Percentiles rank a stretch among this genome's conserved stretches.
phyloP scores from a whole-genome alignment of 2,329 filamentous ascomycete genomes.

The Neoscytalidium dimidiatum region DNA sequence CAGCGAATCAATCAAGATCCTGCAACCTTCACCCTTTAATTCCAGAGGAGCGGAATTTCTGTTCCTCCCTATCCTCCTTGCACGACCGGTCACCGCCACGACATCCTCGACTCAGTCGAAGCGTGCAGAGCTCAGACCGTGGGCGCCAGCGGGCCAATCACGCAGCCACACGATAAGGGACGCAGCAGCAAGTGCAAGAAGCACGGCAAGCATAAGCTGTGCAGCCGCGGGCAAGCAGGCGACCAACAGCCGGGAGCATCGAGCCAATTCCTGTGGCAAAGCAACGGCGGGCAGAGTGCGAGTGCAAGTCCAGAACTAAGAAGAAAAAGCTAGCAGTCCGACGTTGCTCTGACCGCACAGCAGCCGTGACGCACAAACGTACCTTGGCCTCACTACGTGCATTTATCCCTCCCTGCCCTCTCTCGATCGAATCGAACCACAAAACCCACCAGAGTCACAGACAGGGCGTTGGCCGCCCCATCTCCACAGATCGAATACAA shows the following conservation, averaged over 20 bases:
- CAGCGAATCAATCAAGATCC: not conserved
- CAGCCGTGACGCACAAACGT: not conserved
- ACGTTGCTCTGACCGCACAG: not conserved
- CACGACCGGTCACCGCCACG: conserved; percentile 6
- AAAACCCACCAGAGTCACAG: too few relatives aligned
- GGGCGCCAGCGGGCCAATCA: not conserved
- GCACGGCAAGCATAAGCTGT: conserved; percentile 5
- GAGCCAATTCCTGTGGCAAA: not conserved
- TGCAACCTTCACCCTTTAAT: not conserved
- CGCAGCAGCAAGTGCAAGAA: not conserved
- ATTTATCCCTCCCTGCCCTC: not conserved
- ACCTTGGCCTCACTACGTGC: not conserved
- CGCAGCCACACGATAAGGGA: conserved; percentile 9
- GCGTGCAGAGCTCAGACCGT: not conserved
- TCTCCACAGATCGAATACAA: not conserved
- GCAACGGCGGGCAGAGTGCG: not conserved
- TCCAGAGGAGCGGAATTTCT: not conserved
- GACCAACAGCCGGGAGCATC: not conserved
- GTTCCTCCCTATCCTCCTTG: not conserved
- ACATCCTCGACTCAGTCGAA: not conserved
- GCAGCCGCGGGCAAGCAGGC: not conserved
- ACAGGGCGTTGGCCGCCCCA: not conserved
- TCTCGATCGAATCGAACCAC: not conserved
- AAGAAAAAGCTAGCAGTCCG: too few relatives aligned
- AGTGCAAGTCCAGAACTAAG: too few relatives aligned